These are phyloP conservation scores for Tolypocladium cylindrosporum DNA, from an alignment of 2,329 filamentous ascomycete genomes.

Conservation along the genomic window DNA sequence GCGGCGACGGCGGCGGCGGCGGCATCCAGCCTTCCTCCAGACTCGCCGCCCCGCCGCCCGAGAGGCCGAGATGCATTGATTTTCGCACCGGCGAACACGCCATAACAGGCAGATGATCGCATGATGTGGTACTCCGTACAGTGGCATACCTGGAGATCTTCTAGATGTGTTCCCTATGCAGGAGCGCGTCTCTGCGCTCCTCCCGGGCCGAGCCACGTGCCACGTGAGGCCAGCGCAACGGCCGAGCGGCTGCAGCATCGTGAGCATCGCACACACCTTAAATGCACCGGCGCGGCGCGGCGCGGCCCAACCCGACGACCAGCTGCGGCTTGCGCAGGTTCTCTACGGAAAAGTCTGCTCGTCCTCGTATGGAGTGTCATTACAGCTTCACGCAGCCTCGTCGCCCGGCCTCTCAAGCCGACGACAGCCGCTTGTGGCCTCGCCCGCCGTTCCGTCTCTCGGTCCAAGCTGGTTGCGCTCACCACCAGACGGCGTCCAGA, in stretches of 20 bases:
- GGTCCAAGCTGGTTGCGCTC: background rate
- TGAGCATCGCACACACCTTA: background rate
- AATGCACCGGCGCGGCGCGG: background rate
- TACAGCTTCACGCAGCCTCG: background rate
- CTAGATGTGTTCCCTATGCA: background rate
- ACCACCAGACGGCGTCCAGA: constrained; percentile 12
- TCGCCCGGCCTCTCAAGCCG: background rate
- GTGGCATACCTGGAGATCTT: background rate
- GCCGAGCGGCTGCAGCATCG: background rate
- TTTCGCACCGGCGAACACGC: background rate
- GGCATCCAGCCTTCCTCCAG: background rate
- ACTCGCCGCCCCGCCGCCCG: background rate
- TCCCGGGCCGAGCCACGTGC: background rate
- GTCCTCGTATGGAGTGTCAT: background rate
- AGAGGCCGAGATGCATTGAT: background rate
- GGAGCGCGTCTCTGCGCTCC: background rate
- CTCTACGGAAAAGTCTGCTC: background rate
- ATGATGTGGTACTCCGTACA: background rate
- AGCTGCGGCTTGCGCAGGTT: background rate
- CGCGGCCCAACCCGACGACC: background rate
- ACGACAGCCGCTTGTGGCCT: background rate
- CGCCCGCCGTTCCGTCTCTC: background rate
- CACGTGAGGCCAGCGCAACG: background rate
- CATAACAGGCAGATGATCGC: background rate
- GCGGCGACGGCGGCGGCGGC: background rate